Evolutionary conservation across 768 basidiomycete species (phyloP).

Genomic region (Psilocybe sp.): DNA sequence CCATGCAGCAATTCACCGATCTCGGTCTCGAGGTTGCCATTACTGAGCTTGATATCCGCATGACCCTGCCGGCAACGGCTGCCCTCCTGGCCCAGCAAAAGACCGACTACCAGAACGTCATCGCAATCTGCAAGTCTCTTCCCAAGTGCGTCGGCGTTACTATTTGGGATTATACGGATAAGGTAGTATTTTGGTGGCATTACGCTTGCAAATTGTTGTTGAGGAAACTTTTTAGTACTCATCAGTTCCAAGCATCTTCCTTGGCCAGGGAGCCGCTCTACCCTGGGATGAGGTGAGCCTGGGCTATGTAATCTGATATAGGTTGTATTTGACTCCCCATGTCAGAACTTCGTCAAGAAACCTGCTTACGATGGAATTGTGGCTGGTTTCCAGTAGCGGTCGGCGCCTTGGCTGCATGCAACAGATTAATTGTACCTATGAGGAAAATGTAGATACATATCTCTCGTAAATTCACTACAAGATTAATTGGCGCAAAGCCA

Average conservation of each 20-base stretch:
- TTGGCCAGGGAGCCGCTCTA: slow-evolving; percentile 35
- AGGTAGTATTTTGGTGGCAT: slow-evolving; percentile 14
- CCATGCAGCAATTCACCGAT: slow-evolving; percentile 50
- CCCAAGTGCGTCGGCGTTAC: slow-evolving; percentile 41
- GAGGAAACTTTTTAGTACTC: slow-evolving; percentile 25
- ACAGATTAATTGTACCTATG: neutral
- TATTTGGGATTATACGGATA: slow-evolving; percentile 45
- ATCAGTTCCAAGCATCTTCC: slow-evolving; percentile 36
- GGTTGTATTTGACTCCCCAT: neutral
- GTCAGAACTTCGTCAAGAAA: slow-evolving; percentile 37
- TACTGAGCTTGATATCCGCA: slow-evolving; percentile 67
- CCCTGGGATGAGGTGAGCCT: slow-evolving; percentile 34
- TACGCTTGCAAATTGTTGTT: neutral
- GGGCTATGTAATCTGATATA: neutral
- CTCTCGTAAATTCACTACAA: too few relatives aligned
- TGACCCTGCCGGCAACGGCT: slow-evolving; percentile 49
- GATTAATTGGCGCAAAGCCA: too few relatives aligned
- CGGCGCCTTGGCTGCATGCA: neutral
- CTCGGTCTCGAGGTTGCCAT: slow-evolving; percentile 68
- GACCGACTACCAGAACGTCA: slow-evolving; percentile 54
- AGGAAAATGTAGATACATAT: too few relatives aligned
- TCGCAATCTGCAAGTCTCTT: slow-evolving; percentile 50
- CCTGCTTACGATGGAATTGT: slow-evolving; percentile 47
- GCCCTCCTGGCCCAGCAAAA: slow-evolving; percentile 52
- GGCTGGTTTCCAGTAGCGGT: slow-evolving; percentile 23